Evolutionary conservation across 495 filamentous ascomycete genomes (phyloP).

Genomic region (Aspergillus leporis): DNA sequence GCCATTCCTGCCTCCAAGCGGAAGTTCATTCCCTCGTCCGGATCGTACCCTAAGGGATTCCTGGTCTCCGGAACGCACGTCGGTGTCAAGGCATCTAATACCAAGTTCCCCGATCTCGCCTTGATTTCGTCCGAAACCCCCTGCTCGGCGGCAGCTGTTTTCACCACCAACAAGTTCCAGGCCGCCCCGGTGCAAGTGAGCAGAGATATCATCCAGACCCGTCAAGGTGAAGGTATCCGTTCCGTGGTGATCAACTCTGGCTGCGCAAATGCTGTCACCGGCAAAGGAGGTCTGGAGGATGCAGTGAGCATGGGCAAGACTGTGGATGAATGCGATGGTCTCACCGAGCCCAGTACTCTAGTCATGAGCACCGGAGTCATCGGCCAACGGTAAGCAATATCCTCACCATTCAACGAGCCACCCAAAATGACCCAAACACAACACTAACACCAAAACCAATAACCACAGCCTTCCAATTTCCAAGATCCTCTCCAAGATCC

Average conservation of each 20-base stretch:
- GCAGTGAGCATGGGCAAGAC: slow-evolving; percentile 77
- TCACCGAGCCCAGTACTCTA: slow-evolving; percentile 66
- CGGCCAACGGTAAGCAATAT: slow-evolving; percentile 69
- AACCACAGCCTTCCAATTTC: slow-evolving; percentile 72
- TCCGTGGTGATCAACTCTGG: slow-evolving; percentile 92
- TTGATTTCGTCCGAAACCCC: slow-evolving; percentile 84
- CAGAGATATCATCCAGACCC: slow-evolving; percentile 63
- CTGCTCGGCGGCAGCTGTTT: slow-evolving; percentile 90
- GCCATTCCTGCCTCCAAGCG: slow-evolving; percentile 71
- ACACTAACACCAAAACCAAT: neutral
- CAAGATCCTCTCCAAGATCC: slow-evolving; percentile 84
- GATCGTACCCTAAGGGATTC: slow-evolving; percentile 90
- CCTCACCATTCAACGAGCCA: neutral
- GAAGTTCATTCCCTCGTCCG: slow-evolving; percentile 84
- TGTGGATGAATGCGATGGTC: slow-evolving; percentile 69
- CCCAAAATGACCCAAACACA: too few relatives aligned
- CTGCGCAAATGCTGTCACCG: slow-evolving; percentile 97
- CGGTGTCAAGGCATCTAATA: slow-evolving; percentile 91
- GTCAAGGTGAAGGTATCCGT: slow-evolving; percentile 68
- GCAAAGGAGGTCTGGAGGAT: slow-evolving; percentile 87
- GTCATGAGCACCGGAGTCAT: slow-evolving; percentile 99
- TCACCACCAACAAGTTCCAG: slow-evolving; percentile 98
- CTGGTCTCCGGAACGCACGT: slow-evolving; percentile 83
- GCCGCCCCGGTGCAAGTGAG: slow-evolving; percentile 91
- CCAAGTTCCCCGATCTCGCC: slow-evolving; percentile 82